phyloP scores from a whole-genome alignment of 1,284 basidiomycete species.

The Phellopilus nigrolimitatus region DNA sequence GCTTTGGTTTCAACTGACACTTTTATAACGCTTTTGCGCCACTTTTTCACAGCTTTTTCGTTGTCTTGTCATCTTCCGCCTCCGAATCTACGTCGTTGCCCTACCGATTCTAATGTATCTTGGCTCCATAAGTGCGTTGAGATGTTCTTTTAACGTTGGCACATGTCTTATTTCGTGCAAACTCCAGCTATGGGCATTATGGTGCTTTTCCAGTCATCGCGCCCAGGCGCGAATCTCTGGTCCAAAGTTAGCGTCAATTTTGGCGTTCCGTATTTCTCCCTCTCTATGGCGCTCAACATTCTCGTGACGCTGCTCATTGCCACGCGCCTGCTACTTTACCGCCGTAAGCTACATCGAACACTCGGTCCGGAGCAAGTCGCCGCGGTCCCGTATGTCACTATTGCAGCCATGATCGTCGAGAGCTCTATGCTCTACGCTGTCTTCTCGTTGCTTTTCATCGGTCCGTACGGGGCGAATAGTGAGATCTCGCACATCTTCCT shows the following conservation, averaged over 20 bases:
- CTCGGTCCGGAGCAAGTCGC: slow-evolving; percentile 16
- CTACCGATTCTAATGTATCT: slow-evolving; percentile 23
- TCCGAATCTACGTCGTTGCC: slow-evolving; percentile 23
- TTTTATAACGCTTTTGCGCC: too few relatives aligned
- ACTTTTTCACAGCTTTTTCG: slow-evolving; percentile 26
- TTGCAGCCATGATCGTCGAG: slow-evolving; percentile 32
- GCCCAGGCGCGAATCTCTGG: slow-evolving; percentile 22
- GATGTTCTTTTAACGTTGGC: too few relatives aligned
- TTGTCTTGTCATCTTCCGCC: slow-evolving; percentile 25
- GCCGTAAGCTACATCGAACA: slow-evolving; percentile 24
- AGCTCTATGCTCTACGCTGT: slow-evolving; percentile 30
- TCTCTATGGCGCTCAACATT: slow-evolving; percentile 36
- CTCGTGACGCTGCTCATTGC: slow-evolving; percentile 35
- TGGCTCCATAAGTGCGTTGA: slow-evolving; percentile 23
- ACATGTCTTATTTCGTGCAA: too few relatives aligned
- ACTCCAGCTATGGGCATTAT: slow-evolving; percentile 24
- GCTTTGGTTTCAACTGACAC: too few relatives aligned
- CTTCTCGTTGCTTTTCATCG: slow-evolving; percentile 29
- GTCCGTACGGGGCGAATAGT: slow-evolving; percentile 27
- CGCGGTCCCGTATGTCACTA: slow-evolving; percentile 25
- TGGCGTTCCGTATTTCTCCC: slow-evolving; percentile 29
- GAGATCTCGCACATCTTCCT: slow-evolving; percentile 26
- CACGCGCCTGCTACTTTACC: slow-evolving; percentile 31
- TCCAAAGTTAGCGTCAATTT: too few relatives aligned
- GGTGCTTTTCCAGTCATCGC: slow-evolving; percentile 23